Evolutionary conservation across 805 yeast species (phyloP).

Genomic region (Candida montana): DNA sequence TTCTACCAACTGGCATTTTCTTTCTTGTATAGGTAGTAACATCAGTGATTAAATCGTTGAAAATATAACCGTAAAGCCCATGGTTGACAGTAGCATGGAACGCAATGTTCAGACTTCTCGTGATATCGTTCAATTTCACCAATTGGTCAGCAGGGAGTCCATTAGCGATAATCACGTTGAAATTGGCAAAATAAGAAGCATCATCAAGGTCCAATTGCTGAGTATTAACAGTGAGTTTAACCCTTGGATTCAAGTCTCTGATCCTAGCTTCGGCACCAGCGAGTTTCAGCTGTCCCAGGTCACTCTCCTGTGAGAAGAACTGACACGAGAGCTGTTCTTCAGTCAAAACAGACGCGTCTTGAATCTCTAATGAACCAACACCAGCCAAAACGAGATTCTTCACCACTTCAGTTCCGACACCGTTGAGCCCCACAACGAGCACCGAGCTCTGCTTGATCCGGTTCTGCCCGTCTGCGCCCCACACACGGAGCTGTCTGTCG

Average conservation of each 20-base stretch:
- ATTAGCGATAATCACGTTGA: constrained; percentile 72
- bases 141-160: constrained; percentile 45
- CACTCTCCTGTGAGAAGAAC: constrained; percentile 57
- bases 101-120: constrained; percentile 56
- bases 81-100: constrained; percentile 63
- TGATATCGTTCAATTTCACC: constrained; percentile 42
- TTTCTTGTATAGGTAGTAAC: constrained; percentile 48
- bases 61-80: constrained; percentile 80
- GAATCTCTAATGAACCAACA: constrained; percentile 66
- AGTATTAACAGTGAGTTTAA: constrained; percentile 44
- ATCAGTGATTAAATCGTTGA: constrained; percentile 71
- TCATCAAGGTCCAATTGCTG: constrained; percentile 18
- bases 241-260: constrained; percentile 76
- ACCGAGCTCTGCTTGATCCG: constrained; percentile 67
- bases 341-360: constrained; percentile 50
- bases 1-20: constrained; percentile 43
- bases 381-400: constrained; percentile 90
- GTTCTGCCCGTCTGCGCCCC: constrained; percentile 94
- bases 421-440: constrained; percentile 66
- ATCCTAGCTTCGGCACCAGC: constrained; percentile 52
- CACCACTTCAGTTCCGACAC: constrained; percentile 74
- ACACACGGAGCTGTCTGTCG: constrained; percentile 89
- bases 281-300: constrained; percentile 52
- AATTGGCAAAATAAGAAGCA: constrained; percentile 41
- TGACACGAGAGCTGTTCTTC: constrained; percentile 69